Conservation (phyloP, 768 basidiomycete genomes). For the Pholiota conissans region DNA sequence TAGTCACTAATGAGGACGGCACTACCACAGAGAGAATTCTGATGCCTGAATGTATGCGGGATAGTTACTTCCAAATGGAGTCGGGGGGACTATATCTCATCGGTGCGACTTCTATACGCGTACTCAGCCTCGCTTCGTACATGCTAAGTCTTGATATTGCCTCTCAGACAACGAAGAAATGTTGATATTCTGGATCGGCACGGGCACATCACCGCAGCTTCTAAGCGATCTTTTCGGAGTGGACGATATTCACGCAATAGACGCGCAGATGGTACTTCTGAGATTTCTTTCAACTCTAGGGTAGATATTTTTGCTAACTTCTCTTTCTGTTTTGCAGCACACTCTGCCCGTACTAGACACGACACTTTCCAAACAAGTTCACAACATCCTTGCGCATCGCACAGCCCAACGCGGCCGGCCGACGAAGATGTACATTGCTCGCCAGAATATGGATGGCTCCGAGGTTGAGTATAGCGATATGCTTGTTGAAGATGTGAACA, state of each 20-base stretch:
- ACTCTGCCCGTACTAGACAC: slow-evolving; percentile 71
- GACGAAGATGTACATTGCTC: slow-evolving; percentile 70
- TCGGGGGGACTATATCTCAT: slow-evolving; percentile 90
- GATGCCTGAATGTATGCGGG: slow-evolving; percentile 79
- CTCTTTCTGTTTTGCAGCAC: slow-evolving; percentile 41
- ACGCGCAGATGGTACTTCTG: slow-evolving; percentile 63
- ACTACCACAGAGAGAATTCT: slow-evolving; percentile 53
- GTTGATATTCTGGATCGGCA: slow-evolving; percentile 90
- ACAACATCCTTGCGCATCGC: slow-evolving; percentile 79
- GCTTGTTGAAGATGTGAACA: slow-evolving; percentile 96
- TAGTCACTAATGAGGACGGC: slow-evolving; percentile 20
- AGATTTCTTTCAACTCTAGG: not conserved
- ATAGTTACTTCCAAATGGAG: slow-evolving; percentile 86
- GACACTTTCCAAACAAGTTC: slow-evolving; percentile 78
- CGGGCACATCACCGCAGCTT: slow-evolving; percentile 77
- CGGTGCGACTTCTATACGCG: slow-evolving; percentile 54
- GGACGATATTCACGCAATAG: slow-evolving; percentile 71
- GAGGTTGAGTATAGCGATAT: slow-evolving; percentile 98
- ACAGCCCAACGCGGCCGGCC: slow-evolving; percentile 49
- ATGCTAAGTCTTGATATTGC: not conserved
- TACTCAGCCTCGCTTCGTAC: slow-evolving; percentile 8
- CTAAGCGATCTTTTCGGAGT: slow-evolving; percentile 82
- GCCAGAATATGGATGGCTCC: slow-evolving; percentile 89
- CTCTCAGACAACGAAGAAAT: slow-evolving; percentile 26
- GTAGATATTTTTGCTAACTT: slow-evolving; percentile 1